These are phyloP conservation scores for Ophiocordyceps unilateralis DNA, from an alignment of 2,329 filamentous ascomycete genomes.

Conservation along the genomic window DNA sequence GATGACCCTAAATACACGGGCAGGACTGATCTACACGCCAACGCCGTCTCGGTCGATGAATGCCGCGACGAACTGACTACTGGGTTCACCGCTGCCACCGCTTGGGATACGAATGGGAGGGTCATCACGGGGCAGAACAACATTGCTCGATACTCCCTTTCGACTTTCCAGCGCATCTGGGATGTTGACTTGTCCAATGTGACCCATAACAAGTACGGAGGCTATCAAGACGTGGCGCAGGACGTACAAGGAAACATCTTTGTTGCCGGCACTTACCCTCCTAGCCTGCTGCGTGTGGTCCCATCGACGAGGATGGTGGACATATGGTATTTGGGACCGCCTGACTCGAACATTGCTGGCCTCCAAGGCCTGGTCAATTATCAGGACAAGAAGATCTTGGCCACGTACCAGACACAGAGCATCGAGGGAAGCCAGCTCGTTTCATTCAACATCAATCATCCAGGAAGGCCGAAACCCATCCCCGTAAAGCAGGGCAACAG, in stretches of 20 bases:
- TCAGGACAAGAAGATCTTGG: constrained; percentile 11
- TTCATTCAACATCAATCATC: constrained; percentile 12
- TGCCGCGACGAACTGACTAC: constrained; percentile 10
- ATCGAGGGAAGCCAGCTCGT: constrained; percentile 15
- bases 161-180: constrained; percentile 12
- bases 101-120: constrained; percentile 11
- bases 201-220: constrained; percentile 15
- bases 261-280: constrained; percentile 19
- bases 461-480: not conserved
- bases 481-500: not conserved
- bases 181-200: constrained; percentile 13
- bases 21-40: constrained; percentile 4
- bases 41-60: constrained; percentile 16
- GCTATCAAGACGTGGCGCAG: constrained; percentile 21
- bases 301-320: constrained; percentile 9
- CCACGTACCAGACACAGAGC: constrained; percentile 11
- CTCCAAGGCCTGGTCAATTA: constrained; percentile 1
- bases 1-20: constrained; percentile 13
- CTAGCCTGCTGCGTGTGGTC: constrained; percentile 16
- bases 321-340: constrained; percentile 8
- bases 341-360: constrained; percentile 3
- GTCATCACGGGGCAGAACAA: constrained; percentile 18
- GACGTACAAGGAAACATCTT: constrained; percentile 18
- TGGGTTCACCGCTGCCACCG: constrained; percentile 15
- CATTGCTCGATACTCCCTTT: constrained; percentile 17